Base-by-base conservation (phyloP, 2,329 filamentous ascomycete genomes). In the Trichoderma pleuroti region DNA sequence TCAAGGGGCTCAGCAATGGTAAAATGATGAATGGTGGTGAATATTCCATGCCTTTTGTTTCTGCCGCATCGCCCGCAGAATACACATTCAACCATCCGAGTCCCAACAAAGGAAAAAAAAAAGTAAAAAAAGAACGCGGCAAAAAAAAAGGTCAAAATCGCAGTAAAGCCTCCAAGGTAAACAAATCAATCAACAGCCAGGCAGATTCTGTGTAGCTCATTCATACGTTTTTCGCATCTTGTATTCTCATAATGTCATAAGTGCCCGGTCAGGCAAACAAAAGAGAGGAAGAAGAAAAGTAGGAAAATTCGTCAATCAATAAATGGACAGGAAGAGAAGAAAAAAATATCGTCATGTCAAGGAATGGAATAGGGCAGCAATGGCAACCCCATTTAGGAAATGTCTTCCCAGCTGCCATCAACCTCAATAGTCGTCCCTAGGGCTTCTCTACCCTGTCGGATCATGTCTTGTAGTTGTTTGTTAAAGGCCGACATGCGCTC, bases 401-500 rank as follows among this genome's bases (percentile, higher is more conserved):
- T 52, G 24, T 71, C 70, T 60, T 71, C 70, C 66, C 66, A 69
- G 21, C 70, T 83, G 56, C 82, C 84, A 49, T 88, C 86, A 56
- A 93, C 85, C 77, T 92, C 90, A 63, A 93, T 84, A 52, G 84
- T 91, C 24, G 92, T 92, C 2, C 91, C 94, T 21, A 99, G 82
- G 2, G 96, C 96, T 79, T 96, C 92, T 75, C 91, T 91, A 0
- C 94, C 96, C 80, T 98, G 91, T 2, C 90, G 86, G 68, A 99
- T 97, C 92, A 99, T 93, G 39, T 91, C 92, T 77, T 92, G 88
- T 61, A 98, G 83, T 75, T 92, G 89, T 61, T 88, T 86, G 78
- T 96, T 97, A 80, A 98, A 90, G 30, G 91, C 88, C 62, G 89
- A 90, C 75, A 98, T 91, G 66, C 91, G 90, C 56, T 90, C 88